Conservation (phyloP, 129 eudicot species). For the Flaveria linearis region DNA sequence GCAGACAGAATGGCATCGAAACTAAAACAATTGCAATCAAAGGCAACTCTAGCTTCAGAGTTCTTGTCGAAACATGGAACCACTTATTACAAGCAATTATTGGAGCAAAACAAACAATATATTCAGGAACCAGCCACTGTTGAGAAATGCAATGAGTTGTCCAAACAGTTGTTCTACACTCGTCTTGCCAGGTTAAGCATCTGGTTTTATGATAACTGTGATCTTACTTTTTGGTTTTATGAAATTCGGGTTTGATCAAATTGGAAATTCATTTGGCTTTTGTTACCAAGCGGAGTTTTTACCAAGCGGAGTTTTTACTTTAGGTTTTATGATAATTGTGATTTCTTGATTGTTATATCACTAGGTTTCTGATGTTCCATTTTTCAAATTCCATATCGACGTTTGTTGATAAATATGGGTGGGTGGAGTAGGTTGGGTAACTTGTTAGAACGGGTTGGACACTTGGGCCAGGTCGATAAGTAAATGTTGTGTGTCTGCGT, state of each 20-base stretch:
- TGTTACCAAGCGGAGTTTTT: not conserved
- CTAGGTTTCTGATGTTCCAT: not conserved
- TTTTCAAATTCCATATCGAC: not conserved
- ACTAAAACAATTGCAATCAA: constrained; percentile 60
- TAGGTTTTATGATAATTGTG: not conserved
- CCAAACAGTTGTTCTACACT: constrained; percentile 82
- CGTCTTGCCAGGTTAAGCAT: constrained; percentile 82
- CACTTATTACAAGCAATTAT: constrained; percentile 69
- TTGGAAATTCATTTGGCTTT: not conserved
- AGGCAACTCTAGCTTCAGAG: constrained; percentile 63
- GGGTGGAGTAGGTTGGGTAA: too few relatives aligned
- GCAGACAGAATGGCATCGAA: constrained; percentile 57
- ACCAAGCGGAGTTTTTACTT: not conserved
- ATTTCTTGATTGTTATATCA: not conserved
- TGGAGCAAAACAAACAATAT: constrained; percentile 79
- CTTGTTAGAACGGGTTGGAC: too few relatives aligned
- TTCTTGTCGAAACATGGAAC: constrained; percentile 63
- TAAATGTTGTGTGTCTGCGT: too few relatives aligned
- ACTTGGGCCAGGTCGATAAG: too few relatives aligned
- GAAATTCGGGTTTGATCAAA: not conserved
- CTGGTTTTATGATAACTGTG: not conserved
- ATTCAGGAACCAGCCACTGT: constrained; percentile 74
- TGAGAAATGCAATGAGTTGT: constrained; percentile 64
- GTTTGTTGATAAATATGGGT: not conserved
- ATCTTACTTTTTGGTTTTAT: not conserved